Conservation (phyloP, 2,329 filamentous ascomycete species). For the Colletotrichum theobromicola region DNA sequence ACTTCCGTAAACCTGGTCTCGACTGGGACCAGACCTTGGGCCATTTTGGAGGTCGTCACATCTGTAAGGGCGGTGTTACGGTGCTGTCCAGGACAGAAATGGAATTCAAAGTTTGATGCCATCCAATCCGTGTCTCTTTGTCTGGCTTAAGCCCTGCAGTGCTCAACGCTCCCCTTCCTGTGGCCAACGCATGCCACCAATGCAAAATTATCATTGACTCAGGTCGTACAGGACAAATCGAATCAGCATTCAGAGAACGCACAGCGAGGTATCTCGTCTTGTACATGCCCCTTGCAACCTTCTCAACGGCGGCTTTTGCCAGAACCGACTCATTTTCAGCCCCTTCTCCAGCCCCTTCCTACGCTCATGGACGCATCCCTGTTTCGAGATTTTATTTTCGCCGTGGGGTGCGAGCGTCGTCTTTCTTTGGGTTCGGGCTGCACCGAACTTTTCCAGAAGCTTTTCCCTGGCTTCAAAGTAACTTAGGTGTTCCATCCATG, state of each 20-base stretch:
- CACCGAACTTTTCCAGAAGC: background rate
- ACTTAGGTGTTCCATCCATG: background rate
- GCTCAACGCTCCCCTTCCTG: background rate
- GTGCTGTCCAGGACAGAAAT: background rate
- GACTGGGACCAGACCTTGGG: background rate
- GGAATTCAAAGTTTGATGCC: background rate
- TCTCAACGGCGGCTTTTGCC: background rate
- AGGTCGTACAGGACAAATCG: background rate
- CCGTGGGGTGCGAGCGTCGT: background rate
- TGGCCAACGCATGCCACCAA: background rate
- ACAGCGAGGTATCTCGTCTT: background rate
- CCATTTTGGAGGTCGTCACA: background rate
- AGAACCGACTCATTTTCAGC: background rate
- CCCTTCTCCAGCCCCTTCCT: slow-evolving; percentile 16
- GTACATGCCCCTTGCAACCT: background rate
- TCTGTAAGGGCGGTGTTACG: background rate
- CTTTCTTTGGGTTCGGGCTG: background rate
- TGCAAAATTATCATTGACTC: background rate
- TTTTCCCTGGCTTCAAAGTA: background rate
- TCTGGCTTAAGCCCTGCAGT: background rate
- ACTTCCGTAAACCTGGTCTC: slow-evolving; percentile 2
- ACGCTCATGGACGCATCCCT: slow-evolving; percentile 3
- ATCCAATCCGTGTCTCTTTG: background rate
- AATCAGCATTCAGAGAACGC: background rate
- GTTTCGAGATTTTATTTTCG: slow-evolving; percentile 8